A percentile compares a stretch with the other conserved stretches of the same genome.
These are phyloP conservation scores for Tulasnella sp. DNA, from an alignment of 768 basidiomycete species.

Conservation along the genomic window DNA sequence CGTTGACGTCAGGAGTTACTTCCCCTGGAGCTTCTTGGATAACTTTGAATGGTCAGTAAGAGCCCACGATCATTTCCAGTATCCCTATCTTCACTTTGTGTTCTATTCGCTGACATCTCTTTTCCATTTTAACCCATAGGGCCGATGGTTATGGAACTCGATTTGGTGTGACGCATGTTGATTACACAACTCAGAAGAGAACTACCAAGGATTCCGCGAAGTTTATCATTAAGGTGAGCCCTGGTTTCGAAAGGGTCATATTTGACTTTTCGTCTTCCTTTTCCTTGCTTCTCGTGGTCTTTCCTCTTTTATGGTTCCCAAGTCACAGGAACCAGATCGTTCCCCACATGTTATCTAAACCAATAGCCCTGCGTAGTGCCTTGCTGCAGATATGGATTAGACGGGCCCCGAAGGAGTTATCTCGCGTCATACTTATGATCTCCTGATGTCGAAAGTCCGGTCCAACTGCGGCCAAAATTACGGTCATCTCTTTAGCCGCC, in stretches of 20 bases:
- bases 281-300: not conserved
- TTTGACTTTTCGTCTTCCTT: not conserved
- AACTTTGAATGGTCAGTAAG: constrained; percentile 49
- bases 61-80: not conserved
- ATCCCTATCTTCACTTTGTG: not conserved
- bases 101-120: not conserved
- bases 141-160: constrained; percentile 57
- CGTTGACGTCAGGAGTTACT: constrained; percentile 49
- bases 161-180: constrained; percentile 59
- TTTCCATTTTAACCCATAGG: constrained; percentile 23
- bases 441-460: constrained; percentile 1
- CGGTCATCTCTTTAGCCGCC: too few species aligned
- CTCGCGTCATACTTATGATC: too few species aligned
- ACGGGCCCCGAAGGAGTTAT: too few species aligned
- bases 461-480: constrained; percentile 7
- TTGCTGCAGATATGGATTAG: not conserved
- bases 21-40: constrained; percentile 61
- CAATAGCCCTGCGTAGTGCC: not conserved
- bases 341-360: not conserved
- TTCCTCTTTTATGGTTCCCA: not conserved
- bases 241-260: not conserved
- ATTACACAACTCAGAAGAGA: constrained; percentile 53
- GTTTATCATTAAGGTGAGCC: constrained; percentile 41
- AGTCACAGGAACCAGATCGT: not conserved
- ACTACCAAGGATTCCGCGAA: constrained; percentile 50